Evolutionary conservation across 345 rosid species (phyloP), one percentile per base, ranked within the genome.

Genomic region (Sonneratia caseolaris): DNA sequence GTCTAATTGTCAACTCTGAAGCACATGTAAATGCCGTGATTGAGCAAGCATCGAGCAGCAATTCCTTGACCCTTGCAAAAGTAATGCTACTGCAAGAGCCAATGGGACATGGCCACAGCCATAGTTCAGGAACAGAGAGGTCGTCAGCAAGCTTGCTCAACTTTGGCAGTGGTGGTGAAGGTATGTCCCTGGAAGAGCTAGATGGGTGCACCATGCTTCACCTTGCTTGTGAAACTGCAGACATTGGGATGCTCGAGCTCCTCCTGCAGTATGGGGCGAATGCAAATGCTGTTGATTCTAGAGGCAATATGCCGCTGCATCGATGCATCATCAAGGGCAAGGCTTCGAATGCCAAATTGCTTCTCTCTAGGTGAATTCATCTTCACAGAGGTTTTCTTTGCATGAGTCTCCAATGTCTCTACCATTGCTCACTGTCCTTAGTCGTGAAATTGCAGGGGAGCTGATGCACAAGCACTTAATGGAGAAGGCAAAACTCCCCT

Each of bases 221-320:
- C 81, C 97, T 95, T 64, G 98, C 99, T 67, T 96, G 97, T 85
- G 97, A 93, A 84, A 84, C 88, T 66, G 89, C 90, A 18, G 99
- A 96, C 76, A 83, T 96, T 51, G 99, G 99, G 76, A 92, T 96
- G 99, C 79, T 93, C 14, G 99, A 96, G 82, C 96, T 92, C 76
- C 90, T 96, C 37, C 81, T 96, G 51, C 99, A 96, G 72, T 96
- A 92, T 66, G 97, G 98, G 74, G 95, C 98, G 56, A 86, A 86
- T 78, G 79, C 88, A 76, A 91, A 92, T 76, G 83, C 89, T 40
- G 77, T 77, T 27, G 98, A 91, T 82, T 87, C 92, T 55, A 84
- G 82, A 76, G 98, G 98, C 74, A 91, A 86, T 70, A 86, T 83
- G 16, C 98, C 98, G 2, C 86, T 96, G 45, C 98, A 93, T 76